These are phyloP conservation scores for Aspergillus nomiae DNA, from an alignment of 2,329 filamentous ascomycete genomes.

Conservation along the genomic window DNA sequence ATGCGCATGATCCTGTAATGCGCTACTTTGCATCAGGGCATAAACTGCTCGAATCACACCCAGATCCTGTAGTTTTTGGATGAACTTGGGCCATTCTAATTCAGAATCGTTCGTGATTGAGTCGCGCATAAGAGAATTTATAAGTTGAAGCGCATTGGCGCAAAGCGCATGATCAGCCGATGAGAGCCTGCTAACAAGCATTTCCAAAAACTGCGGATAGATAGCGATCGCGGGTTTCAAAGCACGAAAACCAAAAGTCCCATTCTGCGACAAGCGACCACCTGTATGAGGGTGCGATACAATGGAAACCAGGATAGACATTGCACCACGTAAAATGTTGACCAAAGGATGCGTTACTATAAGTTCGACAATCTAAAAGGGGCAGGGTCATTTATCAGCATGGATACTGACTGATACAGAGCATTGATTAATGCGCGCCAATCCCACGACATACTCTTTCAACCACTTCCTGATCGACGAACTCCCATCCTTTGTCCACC, in stretches of 20 bases:
- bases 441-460: conserved; percentile 55
- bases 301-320: conserved; percentile 93
- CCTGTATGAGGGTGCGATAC: conserved; percentile 78
- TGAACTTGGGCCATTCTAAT: conserved; percentile 92
- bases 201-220: conserved; percentile 91
- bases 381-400: conserved; percentile 7
- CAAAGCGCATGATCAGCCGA: conserved; percentile 95
- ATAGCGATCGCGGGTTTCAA: conserved; percentile 88
- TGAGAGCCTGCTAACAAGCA: conserved; percentile 86
- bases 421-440: background rate
- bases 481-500: conserved; percentile 97
- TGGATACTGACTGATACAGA: background rate
- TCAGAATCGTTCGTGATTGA: conserved; percentile 75
- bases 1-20: conserved; percentile 85
- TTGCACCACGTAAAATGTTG: conserved; percentile 93
- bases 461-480: conserved; percentile 55
- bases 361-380: conserved; percentile 73
- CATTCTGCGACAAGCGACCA: conserved; percentile 54
- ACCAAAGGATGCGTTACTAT: conserved; percentile 94
- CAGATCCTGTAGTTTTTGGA: conserved; percentile 88
- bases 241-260: conserved; percentile 82
- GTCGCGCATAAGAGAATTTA: conserved; percentile 93
- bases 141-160: conserved; percentile 90
- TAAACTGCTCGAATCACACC: conserved; percentile 92
- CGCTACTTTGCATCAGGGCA: conserved; percentile 89